These are phyloP conservation scores for Paraphaeosphaeria minitans DNA, from an alignment of 2,329 filamentous ascomycete genomes.

Conservation along the genomic window DNA sequence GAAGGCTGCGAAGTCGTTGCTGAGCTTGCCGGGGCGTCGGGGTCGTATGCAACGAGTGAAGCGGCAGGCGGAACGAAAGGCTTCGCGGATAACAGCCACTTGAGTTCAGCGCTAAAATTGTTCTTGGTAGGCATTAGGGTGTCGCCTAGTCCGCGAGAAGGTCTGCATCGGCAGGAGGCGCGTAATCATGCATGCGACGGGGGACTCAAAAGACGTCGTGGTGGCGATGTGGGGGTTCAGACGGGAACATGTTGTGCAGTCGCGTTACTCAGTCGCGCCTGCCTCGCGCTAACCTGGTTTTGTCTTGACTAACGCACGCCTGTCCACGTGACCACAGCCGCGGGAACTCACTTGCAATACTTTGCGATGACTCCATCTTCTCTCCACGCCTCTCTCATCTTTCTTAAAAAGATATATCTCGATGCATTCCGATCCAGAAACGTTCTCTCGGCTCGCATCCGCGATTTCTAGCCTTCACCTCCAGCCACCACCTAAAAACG, in stretches of 20 bases:
- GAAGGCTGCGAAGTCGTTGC: constrained; percentile 23
- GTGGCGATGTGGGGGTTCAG: constrained; percentile 28
- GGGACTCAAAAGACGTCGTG: constrained; percentile 18
- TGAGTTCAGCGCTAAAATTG: constrained; percentile 55
- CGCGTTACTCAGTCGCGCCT: constrained; percentile 27
- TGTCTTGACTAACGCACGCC: constrained; percentile 21
- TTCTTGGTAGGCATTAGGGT: constrained; percentile 53
- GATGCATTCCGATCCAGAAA: constrained; percentile 21
- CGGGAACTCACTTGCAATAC: not conserved
- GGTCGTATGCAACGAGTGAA: constrained; percentile 36
- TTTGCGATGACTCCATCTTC: not conserved
- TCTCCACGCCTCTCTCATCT: not conserved
- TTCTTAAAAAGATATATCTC: constrained; percentile 6
- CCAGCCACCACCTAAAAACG: constrained; percentile 23
- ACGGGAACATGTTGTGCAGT: constrained; percentile 24
- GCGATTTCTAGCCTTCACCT: constrained; percentile 32
- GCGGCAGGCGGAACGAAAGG: constrained; percentile 50
- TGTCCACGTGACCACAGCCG: constrained; percentile 30
- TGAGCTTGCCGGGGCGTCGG: constrained; percentile 32
- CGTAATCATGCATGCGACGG: constrained; percentile 23
- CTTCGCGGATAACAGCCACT: constrained; percentile 54
- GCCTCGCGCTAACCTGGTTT: constrained; percentile 10
- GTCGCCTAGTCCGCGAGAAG: constrained; percentile 30
- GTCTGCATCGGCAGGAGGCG: constrained; percentile 30
- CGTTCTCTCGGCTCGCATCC: constrained; percentile 26